Conservation (phyloP, 768 basidiomycete species). For the Collybiopsis luxurians region DNA sequence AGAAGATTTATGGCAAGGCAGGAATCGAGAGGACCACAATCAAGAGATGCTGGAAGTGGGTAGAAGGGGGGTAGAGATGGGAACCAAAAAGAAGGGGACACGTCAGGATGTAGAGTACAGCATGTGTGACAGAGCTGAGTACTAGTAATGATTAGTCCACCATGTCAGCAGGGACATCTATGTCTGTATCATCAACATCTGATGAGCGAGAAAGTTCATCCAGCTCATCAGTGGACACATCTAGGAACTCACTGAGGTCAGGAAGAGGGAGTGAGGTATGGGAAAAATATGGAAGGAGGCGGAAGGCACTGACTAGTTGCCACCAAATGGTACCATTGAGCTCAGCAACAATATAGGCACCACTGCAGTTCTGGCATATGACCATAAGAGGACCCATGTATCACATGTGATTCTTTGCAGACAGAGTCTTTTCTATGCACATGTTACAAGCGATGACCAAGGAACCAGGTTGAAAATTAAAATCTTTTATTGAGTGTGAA, state of each 20-base stretch:
- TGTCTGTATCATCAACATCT: not conserved
- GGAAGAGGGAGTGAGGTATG: not conserved
- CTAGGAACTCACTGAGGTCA: not conserved
- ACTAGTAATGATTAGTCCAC: too few species aligned
- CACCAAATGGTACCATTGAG: slow-evolving; percentile 22
- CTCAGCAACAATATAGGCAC: slow-evolving; percentile 30
- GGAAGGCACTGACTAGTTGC: slow-evolving; percentile 21
- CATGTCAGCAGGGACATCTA: too few species aligned
- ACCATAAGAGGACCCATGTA: slow-evolving; percentile 39
- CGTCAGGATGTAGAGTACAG: too few species aligned
- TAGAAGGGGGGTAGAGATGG: too few species aligned
- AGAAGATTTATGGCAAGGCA: too few species aligned
- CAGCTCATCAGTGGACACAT: not conserved
- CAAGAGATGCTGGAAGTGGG: too few species aligned
- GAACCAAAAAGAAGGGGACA: too few species aligned
- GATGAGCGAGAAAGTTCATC: not conserved
- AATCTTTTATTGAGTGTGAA: not conserved
- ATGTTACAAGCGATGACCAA: slow-evolving; percentile 35
- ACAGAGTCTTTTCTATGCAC: slow-evolving; percentile 22
- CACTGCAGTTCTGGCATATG: slow-evolving; percentile 21
- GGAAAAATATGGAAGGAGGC: slow-evolving; percentile 22
- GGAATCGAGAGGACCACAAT: too few species aligned
- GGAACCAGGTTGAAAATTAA: slow-evolving; percentile 23
- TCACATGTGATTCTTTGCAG: slow-evolving; percentile 27
- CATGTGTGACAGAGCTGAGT: too few species aligned